Evolutionary conservation across 2,329 filamentous ascomycete genomes (phyloP), one percentile per base, ranked within the genome.

Genomic region (Lachnum nothofagi): DNA sequence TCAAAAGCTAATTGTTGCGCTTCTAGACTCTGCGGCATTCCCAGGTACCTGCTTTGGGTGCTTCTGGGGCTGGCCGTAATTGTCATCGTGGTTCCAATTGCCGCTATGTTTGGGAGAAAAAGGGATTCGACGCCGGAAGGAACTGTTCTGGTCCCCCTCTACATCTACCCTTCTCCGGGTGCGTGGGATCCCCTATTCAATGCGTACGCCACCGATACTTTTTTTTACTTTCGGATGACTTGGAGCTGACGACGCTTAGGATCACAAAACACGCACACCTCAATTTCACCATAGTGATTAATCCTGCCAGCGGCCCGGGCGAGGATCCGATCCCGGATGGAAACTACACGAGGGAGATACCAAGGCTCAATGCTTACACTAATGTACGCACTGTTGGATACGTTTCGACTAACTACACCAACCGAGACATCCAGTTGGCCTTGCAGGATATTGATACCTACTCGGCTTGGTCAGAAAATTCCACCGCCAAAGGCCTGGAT

Each of bases 61-160:
- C 25, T 57, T n/a, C 34, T 52, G 4, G n/a, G 42, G 2, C 20
- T 51, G 20, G 39, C 38, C 8, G 33, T 54, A 4, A 44, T 55
- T 12, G 48, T 35, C 8, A 50, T 58, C 8, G 49, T 49, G 19
- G 42, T 58, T 5, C 55, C 65, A 24, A 59, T 68, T 33, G 63
- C 67, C 34, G 60, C 67, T 20, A 64, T 64, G 25, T 59, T 65
- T 20, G 61, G 58, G 48, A 65, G 62, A 50, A 65, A 67, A 53
- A 63, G 63, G 57, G 60, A 48, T 48, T 65, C 65, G 61, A 61
- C 62, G 29, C 65, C 68, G 4, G 67, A 65, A 57, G 64, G 68
- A 27, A 69, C 67, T 41, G 67, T 75, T 12, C 64, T 75, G 49
- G 66, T 76, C 38, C 72, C 72, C 52, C 70, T 76, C 44, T 75